These are phyloP conservation scores for Septoria linicola DNA, from an alignment of 2,329 filamentous ascomycete species.

Conservation along the genomic window DNA sequence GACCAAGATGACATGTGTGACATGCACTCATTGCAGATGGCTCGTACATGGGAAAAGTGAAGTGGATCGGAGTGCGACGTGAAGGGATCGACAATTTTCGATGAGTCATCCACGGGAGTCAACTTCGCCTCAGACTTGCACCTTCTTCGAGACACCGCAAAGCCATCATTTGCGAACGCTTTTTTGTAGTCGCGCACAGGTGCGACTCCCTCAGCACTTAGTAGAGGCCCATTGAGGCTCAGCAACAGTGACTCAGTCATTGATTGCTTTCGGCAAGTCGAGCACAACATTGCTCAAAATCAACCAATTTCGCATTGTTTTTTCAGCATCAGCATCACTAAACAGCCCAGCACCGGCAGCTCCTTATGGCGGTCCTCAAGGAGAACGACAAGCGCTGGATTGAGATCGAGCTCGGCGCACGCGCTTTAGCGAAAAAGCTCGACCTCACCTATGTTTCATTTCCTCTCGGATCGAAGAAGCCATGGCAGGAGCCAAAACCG, in stretches of 20 bases:
- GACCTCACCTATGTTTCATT: neutral
- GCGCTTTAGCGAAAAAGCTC: conserved; percentile 4
- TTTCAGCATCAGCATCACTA: neutral
- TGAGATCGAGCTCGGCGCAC: conserved; percentile 4
- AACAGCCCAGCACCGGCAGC: neutral
- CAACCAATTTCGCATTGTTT: neutral
- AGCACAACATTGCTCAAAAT: neutral
- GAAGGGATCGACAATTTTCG: no score
- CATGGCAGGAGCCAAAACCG: conserved; percentile 5
- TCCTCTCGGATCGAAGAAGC: conserved; percentile 5
- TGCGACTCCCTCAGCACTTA: neutral
- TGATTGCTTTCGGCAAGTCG: neutral
- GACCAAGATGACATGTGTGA: no score
- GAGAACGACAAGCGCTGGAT: conserved; percentile 7
- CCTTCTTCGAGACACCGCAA: conserved; percentile 13
- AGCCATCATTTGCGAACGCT: neutral
- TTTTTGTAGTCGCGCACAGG: neutral
- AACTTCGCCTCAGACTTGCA: conserved; percentile 8
- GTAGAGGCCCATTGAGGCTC: neutral
- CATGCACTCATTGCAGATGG: no score
- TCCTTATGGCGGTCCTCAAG: conserved; percentile 3
- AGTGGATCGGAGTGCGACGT: no score
- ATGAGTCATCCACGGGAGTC: no score
- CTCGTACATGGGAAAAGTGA: no score
- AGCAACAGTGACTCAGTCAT: conserved; percentile 5